Conservation (phyloP, 106 monocot species). For the Phalaenopsis equestris region DNA sequence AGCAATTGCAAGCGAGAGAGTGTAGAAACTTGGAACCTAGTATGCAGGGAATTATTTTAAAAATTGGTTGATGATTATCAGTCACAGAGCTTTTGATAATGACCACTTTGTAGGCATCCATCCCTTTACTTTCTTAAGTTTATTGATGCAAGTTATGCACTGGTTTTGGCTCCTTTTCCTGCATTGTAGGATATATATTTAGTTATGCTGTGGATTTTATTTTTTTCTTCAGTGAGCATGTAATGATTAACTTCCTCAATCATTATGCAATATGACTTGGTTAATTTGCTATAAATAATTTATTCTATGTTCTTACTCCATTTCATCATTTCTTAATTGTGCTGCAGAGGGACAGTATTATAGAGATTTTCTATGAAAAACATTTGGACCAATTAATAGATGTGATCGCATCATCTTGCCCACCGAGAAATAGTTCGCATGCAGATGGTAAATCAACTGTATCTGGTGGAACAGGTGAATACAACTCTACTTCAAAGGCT, state of each 20-base stretch:
- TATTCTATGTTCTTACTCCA: neutral
- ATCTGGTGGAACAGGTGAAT: constrained; percentile 21
- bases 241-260: neutral
- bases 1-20: too few species aligned
- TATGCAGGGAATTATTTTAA: too few species aligned
- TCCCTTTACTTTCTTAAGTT: too few species aligned
- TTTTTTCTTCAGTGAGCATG: neutral
- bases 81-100: too few species aligned
- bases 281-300: neutral
- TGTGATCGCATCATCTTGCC: constrained; percentile 72
- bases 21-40: too few species aligned
- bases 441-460: constrained; percentile 13
- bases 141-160: too few species aligned
- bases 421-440: constrained; percentile 27
- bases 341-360: constrained; percentile 72
- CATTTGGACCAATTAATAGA: constrained; percentile 77
- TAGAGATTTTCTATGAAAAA: constrained; percentile 90
- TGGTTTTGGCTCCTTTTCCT: too few species aligned
- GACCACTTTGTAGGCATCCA: too few species aligned
- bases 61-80: too few species aligned
- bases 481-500: constrained; percentile 37
- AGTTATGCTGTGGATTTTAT: neutral
- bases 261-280: neutral
- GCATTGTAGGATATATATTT: neutral
- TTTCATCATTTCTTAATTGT: constrained; percentile 1